These are phyloP conservation scores for Prunus yedoensis DNA, from an alignment of 331 rosid species.

Conservation along the genomic window DNA sequence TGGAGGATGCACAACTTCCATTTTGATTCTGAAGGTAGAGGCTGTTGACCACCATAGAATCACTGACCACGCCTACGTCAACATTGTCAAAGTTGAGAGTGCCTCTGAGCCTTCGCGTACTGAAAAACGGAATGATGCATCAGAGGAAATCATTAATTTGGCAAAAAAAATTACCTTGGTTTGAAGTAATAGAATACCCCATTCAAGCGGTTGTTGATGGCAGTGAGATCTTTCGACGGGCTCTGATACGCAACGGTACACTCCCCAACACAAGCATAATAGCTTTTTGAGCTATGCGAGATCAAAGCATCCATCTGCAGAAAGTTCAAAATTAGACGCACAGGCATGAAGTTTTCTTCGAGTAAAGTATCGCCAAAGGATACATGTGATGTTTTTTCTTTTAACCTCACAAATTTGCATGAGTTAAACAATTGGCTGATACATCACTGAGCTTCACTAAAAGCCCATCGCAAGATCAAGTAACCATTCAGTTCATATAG, in stretches of 20 bases:
- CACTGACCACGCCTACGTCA: constrained; percentile 85
- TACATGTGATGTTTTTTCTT: too few relatives aligned
- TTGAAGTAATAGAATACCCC: constrained; percentile 45
- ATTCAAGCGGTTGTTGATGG: constrained; percentile 87
- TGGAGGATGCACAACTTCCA: constrained; percentile 53
- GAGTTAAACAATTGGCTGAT: background rate
- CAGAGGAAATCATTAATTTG: constrained; percentile 13
- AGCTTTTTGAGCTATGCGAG: constrained; percentile 87
- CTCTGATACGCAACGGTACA: constrained; percentile 97
- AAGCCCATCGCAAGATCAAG: too few relatives aligned
- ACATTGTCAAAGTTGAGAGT: constrained; percentile 68
- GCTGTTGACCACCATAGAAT: constrained; percentile 93
- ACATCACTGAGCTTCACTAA: background rate
- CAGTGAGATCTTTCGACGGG: constrained; percentile 91
- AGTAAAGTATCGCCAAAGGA: too few relatives aligned
- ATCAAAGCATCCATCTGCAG: constrained; percentile 87
- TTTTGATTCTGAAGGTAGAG: constrained; percentile 61
- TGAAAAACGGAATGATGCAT: constrained; percentile 22
- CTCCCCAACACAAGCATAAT: constrained; percentile 95
- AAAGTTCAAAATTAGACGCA: background rate
- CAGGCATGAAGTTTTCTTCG: too few relatives aligned
- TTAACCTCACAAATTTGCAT: background rate
- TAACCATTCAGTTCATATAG: too few relatives aligned
- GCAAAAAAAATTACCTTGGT: background rate
- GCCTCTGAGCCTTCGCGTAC: constrained; percentile 75